These are phyloP conservation scores for Verticillium nonalfalfae DNA, from an alignment of 2,329 filamentous ascomycete genomes.

Conservation along the genomic window DNA sequence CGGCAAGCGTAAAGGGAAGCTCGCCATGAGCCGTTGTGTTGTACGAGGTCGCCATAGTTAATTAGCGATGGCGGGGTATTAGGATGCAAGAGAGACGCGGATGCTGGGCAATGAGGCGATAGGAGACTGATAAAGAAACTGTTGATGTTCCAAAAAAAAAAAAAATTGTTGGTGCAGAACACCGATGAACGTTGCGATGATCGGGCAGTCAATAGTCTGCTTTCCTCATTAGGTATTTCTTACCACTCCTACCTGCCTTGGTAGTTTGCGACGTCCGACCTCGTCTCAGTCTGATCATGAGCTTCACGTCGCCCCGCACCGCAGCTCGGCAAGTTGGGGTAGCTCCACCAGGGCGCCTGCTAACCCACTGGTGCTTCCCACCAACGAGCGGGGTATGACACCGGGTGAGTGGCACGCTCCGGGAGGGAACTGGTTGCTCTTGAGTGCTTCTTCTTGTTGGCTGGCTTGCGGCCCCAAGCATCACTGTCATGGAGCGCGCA, in stretches of 20 bases:
- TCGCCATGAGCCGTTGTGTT: background rate
- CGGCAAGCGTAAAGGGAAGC: slow-evolving; percentile 34
- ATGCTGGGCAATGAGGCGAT: no score
- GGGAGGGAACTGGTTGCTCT: no score
- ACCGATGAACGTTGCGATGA: background rate
- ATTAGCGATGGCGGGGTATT: background rate
- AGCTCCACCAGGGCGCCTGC: background rate
- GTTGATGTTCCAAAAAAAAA: background rate
- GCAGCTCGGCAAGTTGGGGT: background rate
- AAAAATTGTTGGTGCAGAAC: background rate
- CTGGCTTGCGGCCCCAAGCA: no score
- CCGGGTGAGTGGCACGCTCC: no score
- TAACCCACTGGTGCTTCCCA: no score
- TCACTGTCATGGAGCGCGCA: no score
- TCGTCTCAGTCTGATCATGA: background rate
- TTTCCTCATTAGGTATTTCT: background rate
- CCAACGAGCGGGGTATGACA: no score
- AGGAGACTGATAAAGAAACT: background rate
- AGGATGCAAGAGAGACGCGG: background rate
- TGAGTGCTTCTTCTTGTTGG: no score
- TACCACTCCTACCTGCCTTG: background rate
- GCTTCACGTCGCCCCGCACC: background rate
- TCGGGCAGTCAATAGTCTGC: background rate
- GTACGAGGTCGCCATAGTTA: background rate
- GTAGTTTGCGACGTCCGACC: background rate